phyloP scores from a whole-genome alignment of 768 basidiomycete species.

The Boletus coccyginus region DNA sequence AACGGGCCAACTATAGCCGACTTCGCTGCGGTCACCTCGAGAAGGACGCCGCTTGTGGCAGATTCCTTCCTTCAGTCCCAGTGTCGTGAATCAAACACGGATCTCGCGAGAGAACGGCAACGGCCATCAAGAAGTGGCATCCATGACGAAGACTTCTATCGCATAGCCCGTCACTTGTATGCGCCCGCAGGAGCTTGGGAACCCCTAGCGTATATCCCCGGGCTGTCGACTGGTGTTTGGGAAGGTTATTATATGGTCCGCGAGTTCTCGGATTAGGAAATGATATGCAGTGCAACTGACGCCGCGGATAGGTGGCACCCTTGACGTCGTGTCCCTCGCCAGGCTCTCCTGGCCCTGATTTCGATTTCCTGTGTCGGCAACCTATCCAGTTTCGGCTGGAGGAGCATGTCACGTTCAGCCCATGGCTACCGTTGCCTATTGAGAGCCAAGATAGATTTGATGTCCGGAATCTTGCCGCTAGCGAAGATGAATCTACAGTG shows the following conservation, averaged over 20 bases:
- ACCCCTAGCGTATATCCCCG: constrained; percentile 38
- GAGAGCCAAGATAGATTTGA: constrained; percentile 21
- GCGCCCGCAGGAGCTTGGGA: constrained; percentile 21
- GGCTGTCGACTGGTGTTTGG: constrained; percentile 55
- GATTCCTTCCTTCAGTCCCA: constrained; percentile 35
- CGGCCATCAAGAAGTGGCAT: constrained; percentile 33
- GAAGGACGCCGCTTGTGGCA: constrained; percentile 49
- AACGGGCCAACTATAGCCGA: constrained; percentile 56
- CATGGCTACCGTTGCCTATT: constrained; percentile 34
- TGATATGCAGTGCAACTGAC: constrained; percentile 16
- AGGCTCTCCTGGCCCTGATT: constrained; percentile 6
- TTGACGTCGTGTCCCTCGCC: constrained; percentile 15
- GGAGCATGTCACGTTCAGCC: constrained; percentile 43
- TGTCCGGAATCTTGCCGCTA: constrained; percentile 19
- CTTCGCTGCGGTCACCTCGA: constrained; percentile 40
- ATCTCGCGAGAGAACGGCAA: constrained; percentile 29
- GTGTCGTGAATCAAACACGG: constrained; percentile 29
- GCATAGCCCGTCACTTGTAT: constrained; percentile 21
- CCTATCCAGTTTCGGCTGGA: constrained; percentile 50
- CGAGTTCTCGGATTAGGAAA: constrained; percentile 17
- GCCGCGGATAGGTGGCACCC: constrained; percentile 26
- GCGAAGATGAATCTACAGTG: constrained; percentile 24
- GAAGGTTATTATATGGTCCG: constrained; percentile 59
- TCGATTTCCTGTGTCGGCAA: constrained; percentile 42
- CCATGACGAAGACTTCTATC: constrained; percentile 40